phyloP scores from a whole-genome alignment of 352 stramenopile genomes.

The Phytophthora brassicae region DNA sequence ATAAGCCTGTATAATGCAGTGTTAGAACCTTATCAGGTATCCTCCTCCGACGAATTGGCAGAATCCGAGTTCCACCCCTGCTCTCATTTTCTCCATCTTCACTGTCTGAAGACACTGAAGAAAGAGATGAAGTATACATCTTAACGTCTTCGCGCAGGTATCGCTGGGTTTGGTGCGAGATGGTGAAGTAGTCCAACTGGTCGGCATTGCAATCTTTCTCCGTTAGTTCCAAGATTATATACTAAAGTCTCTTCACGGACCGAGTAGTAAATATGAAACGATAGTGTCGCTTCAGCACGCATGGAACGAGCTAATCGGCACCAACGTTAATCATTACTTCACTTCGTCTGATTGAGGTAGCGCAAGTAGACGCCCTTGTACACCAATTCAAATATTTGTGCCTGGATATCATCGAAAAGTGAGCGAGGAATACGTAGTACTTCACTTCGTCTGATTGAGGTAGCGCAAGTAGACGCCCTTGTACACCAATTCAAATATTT shows the following conservation, averaged over 20 bases:
- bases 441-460: too few relatives aligned
- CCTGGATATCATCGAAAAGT: slow-evolving; percentile 61
- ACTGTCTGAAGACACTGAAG: slow-evolving; percentile 13
- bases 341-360: slow-evolving; percentile 32
- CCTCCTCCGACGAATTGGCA: neutral
- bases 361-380: slow-evolving; percentile 54
- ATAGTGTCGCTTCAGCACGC: slow-evolving; percentile 23
- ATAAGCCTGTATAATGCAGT: neutral
- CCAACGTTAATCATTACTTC: neutral
- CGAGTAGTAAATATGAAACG: slow-evolving; percentile 17
- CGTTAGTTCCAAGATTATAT: neutral
- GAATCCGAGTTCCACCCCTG: neutral
- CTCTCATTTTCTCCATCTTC: slow-evolving; percentile 8
- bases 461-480: slow-evolving; percentile 55
- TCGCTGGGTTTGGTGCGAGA: neutral
- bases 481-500: slow-evolving; percentile 67
- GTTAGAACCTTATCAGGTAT: slow-evolving; percentile 1
- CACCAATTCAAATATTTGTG: slow-evolving; percentile 60
- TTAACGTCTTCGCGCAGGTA: neutral
- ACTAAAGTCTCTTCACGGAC: neutral
- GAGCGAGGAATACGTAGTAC: slow-evolving; percentile 33
- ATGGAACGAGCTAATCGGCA: slow-evolving; percentile 15
- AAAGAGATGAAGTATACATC: neutral
- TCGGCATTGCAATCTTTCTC: slow-evolving; percentile 7
- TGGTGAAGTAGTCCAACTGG: slow-evolving; percentile 3